Evolutionary conservation across 176 grass and related monocot genomes (phyloP).

Genomic region (Tuctoria greenei): DNA sequence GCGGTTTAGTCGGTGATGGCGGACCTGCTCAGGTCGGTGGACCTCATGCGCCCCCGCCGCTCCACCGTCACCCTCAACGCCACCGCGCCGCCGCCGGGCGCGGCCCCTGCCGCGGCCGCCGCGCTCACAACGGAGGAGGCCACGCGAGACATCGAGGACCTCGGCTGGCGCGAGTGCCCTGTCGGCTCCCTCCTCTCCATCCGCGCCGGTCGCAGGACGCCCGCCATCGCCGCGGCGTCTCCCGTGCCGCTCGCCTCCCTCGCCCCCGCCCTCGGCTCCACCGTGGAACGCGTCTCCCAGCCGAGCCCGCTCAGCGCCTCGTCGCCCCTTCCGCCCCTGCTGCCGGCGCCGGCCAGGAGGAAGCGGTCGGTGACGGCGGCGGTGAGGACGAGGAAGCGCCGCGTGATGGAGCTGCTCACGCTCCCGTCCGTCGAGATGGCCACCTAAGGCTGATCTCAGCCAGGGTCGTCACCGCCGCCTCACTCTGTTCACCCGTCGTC

Average conservation of each 20-base stretch:
- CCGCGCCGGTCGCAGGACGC: conserved; percentile 9
- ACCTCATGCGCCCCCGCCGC: conserved; percentile 54
- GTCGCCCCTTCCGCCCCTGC: neutral
- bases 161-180: conserved; percentile 73
- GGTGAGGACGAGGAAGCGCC: conserved; percentile 17
- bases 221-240: neutral
- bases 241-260: conserved; percentile 31
- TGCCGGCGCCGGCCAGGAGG: conserved; percentile 3
- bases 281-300: conserved; percentile 6
- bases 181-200: conserved; percentile 53
- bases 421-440: conserved; percentile 41
- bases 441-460: neutral
- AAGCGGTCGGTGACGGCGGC: conserved; percentile 25
- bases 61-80: conserved; percentile 47
- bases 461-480: neutral
- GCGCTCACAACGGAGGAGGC: conserved; percentile 43
- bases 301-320: conserved; percentile 11
- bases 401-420: conserved; percentile 39
- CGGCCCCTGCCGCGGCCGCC: conserved; percentile 4
- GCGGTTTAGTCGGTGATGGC: conserved; percentile 38
- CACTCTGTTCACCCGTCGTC: neutral
- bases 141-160: conserved; percentile 47
- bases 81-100: conserved; percentile 1
- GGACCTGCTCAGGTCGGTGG: conserved; percentile 47
- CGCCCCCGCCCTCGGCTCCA: neutral